phyloP scores from a whole-genome alignment of 2,329 filamentous ascomycete genomes.

The Mariannaea sp. region DNA sequence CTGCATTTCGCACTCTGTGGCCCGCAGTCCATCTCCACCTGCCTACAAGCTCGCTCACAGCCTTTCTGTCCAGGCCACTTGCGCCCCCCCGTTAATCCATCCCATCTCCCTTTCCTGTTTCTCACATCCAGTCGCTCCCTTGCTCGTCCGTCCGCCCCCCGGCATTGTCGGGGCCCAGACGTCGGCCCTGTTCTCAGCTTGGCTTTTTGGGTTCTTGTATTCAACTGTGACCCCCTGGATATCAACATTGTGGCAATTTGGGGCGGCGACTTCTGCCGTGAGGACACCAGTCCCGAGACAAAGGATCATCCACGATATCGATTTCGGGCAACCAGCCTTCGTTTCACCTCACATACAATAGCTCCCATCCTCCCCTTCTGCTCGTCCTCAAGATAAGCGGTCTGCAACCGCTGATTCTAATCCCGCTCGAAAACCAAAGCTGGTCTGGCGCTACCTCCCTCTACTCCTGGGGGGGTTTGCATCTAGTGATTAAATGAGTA shows the following conservation, averaged over 20 bases:
- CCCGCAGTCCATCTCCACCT: conserved; percentile 32
- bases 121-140: conserved; percentile 26
- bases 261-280: background rate
- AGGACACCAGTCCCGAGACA: conserved; percentile 1
- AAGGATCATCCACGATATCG: conserved; percentile 10
- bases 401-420: background rate
- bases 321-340: conserved; percentile 1
- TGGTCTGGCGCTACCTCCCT: conserved; percentile 18
- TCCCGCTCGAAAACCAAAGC: background rate
- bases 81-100: conserved; percentile 13
- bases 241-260: background rate
- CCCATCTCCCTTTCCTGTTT: conserved; percentile 23
- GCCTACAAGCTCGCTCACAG: conserved; percentile 17
- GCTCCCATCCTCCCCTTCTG: conserved; percentile 8
- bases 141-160: conserved; percentile 5
- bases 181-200: conserved; percentile 11
- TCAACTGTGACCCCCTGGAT: background rate
- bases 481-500: conserved; percentile 34
- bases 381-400: conserved; percentile 1
- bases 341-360: conserved; percentile 15
- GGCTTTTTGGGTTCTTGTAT: background rate
- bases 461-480: conserved; percentile 25
- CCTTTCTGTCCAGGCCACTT: conserved; percentile 22
- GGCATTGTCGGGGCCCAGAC: conserved; percentile 15
- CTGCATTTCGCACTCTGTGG: conserved; percentile 24